These are phyloP conservation scores for Nymphaea colorata DNA, from an alignment of 164 flowering plant species.

Conservation along the genomic window DNA sequence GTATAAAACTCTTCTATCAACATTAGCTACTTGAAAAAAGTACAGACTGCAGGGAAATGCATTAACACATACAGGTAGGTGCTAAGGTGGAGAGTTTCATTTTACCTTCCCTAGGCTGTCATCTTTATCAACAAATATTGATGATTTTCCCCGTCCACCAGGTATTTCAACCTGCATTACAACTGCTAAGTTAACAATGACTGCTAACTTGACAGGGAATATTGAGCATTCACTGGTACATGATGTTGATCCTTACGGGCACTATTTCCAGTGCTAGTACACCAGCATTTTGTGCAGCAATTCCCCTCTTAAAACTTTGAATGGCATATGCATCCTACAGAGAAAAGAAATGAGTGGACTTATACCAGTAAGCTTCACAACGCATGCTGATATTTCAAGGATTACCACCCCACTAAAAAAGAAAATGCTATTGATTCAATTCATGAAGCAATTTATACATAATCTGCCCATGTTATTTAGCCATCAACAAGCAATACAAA, in stretches of 20 bases:
- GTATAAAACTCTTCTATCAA: no score
- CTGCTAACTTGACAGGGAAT: neutral
- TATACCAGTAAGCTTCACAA: neutral
- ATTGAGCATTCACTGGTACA: no score
- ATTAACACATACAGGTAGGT: no score
- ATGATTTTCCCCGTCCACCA: slow-evolving; percentile 55
- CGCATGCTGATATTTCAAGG: no score
- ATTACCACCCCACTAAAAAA: no score
- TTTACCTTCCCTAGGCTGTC: slow-evolving; percentile 67
- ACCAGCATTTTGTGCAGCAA: slow-evolving; percentile 66
- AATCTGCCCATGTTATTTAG: no score
- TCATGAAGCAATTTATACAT: no score
- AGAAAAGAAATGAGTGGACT: slow-evolving; percentile 6
- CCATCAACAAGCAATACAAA: no score
- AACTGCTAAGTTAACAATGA: neutral
- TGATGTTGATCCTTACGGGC: slow-evolving; percentile 32
- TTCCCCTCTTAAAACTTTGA: slow-evolving; percentile 85
- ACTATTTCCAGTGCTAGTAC: slow-evolving; percentile 85
- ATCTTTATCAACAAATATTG: slow-evolving; percentile 46
- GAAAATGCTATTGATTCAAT: no score
- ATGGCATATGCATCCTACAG: slow-evolving; percentile 69
- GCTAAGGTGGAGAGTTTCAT: no score
- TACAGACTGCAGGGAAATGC: no score
- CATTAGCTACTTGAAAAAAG: no score
- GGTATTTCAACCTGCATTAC: slow-evolving; percentile 49